Evolutionary conservation across 2,329 filamentous ascomycete genomes (phyloP).

Genomic region (Hawksworthiomyces lignivorus): DNA sequence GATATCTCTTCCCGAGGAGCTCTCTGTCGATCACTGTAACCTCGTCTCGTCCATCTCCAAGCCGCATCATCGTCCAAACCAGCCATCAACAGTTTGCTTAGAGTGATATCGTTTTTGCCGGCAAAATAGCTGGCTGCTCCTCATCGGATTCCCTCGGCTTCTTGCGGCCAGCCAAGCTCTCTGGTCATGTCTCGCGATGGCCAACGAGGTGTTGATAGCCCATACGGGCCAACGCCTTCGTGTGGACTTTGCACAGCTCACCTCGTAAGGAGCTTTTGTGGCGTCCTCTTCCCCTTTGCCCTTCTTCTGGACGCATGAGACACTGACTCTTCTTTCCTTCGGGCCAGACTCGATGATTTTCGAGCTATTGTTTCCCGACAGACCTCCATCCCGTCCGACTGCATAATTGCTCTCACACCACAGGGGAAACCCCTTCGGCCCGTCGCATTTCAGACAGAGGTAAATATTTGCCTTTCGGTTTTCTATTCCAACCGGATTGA

Average conservation of each 20-base stretch:
- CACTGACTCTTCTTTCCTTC: neutral
- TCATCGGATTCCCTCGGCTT: too few species aligned
- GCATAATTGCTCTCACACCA: slow-evolving; percentile 80
- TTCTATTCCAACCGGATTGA: too few species aligned
- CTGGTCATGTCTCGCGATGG: slow-evolving; percentile 59
- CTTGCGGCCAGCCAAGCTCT: slow-evolving; percentile 1
- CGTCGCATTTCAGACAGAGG: slow-evolving; percentile 73
- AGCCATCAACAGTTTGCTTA: too few species aligned
- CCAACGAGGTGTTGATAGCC: slow-evolving; percentile 83
- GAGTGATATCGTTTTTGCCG: too few species aligned
- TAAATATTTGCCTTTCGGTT: slow-evolving; percentile 29
- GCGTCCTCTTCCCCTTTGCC: slow-evolving; percentile 22
- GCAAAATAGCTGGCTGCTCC: too few species aligned
- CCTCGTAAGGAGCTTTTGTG: too few species aligned
- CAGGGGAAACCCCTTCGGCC: slow-evolving; percentile 78
- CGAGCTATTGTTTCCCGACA: slow-evolving; percentile 71
- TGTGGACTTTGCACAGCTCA: slow-evolving; percentile 67
- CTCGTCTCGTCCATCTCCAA: neutral
- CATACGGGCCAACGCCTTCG: slow-evolving; percentile 83
- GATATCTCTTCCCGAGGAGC: too few species aligned
- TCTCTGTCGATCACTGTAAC: too few species aligned
- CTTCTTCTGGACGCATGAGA: neutral
- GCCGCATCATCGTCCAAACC: too few species aligned
- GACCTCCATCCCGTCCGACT: slow-evolving; percentile 64
- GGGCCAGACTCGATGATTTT: slow-evolving; percentile 72